Evolutionary conservation across 2,329 filamentous ascomycete genomes (phyloP), one percentile per base, ranked within the genome.

Genomic region (Aspergillus viridinutans): DNA sequence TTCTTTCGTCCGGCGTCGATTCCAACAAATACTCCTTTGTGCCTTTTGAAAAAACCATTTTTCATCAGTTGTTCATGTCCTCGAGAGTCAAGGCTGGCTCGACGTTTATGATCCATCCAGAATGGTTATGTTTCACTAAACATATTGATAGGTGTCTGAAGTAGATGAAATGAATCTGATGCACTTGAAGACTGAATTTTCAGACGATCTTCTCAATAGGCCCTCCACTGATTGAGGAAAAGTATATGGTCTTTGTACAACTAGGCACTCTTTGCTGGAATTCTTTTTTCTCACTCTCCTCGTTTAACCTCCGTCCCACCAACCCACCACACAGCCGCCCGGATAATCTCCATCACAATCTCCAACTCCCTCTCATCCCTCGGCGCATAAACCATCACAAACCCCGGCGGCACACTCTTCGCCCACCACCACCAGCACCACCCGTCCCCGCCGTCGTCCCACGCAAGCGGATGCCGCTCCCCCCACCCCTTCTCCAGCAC

Each of bases 321-420:
- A 42, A 67, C 64, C 64, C 82, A 92, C 85, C 88, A 93, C 23
- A 87, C 84, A 3, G 87, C 88, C 3, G 90, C 90, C 63, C 85
- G 83, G 55, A 94, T 85, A 62, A 95, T 89, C 62, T 79, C 77
- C 70, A 84, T 82, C 3, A 92, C 82, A 52, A 85, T 80, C 53
- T 83, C 80, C 26, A 94, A 72, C 70, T 96, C 90, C 26, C 81
- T 79, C 57, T 85, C 81, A 61, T 86, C 80, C 66, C 89, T 78
- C 2, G 91, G 90, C 20, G 90, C 89, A 74, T 96, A 96, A 4
- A 95, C 80, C 85, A 95, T 86, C 56, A 90, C 79, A 72, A 95
- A 95, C 45, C 88, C 87, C 3, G 80, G 76, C 0, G 90, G 89
- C 55, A 94, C 85, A 52, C 89, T 89, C 67, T 85, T 81, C 59